phyloP scores from a whole-genome alignment of 768 basidiomycete species.

The Cystobasidium onofrii region DNA sequence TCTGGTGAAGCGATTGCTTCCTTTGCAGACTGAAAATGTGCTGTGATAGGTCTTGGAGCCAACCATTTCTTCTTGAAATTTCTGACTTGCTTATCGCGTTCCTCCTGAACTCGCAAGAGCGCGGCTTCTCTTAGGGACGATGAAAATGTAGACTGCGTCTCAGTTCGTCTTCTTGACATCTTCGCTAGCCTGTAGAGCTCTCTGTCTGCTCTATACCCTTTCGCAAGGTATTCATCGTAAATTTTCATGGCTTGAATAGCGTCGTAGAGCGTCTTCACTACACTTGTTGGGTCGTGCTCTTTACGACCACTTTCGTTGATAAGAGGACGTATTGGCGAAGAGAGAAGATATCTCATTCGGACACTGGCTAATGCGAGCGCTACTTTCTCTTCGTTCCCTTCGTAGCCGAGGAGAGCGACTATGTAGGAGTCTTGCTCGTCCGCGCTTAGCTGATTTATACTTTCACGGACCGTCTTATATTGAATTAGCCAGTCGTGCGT shows the following conservation, averaged over 20 bases:
- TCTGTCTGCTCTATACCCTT: background rate
- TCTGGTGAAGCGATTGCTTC: background rate
- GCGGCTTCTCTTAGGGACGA: background rate
- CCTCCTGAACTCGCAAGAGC: background rate
- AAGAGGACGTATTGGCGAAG: background rate
- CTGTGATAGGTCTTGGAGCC: background rate
- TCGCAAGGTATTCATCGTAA: background rate
- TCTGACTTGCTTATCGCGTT: background rate
- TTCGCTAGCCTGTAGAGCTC: background rate
- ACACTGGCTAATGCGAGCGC: background rate
- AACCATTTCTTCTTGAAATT: slow-evolving; percentile 7
- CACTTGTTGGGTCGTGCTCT: background rate
- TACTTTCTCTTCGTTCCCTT: background rate
- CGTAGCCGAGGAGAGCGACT: background rate
- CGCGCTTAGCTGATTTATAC: background rate
- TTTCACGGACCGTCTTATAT: background rate
- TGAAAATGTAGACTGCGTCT: background rate
- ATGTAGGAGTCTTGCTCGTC: background rate
- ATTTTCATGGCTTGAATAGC: background rate
- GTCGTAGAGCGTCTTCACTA: background rate
- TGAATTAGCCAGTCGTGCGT: background rate
- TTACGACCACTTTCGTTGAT: background rate
- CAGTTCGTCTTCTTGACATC: background rate
- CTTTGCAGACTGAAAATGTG: background rate
- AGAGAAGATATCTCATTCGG: background rate